Conservation (phyloP, 1,139 yeast species). For the Zhuliangozyma blackwelliae region DNA sequence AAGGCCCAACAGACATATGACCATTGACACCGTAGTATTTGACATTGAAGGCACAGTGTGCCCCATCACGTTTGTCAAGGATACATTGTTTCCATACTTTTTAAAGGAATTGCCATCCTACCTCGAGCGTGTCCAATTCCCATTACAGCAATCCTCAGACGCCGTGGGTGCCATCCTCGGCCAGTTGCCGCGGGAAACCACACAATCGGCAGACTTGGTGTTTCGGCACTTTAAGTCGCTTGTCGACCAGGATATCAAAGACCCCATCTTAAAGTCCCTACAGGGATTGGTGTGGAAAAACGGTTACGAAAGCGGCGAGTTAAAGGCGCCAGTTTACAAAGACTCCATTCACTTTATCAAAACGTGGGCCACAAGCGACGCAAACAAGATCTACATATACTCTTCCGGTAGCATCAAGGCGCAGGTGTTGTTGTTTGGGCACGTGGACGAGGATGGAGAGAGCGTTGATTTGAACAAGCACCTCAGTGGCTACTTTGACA, state of each 20-base stretch:
- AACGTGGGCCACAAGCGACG: slow-evolving; percentile 18
- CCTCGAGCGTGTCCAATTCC: slow-evolving; percentile 12
- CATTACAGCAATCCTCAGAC: slow-evolving; percentile 5
- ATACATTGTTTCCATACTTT: slow-evolving; percentile 54
- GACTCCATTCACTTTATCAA: slow-evolving; percentile 67
- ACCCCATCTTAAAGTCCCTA: slow-evolving; percentile 67
- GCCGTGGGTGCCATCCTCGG: slow-evolving; percentile 28
- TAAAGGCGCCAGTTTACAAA: slow-evolving; percentile 69
- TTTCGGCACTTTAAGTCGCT: slow-evolving; percentile 48
- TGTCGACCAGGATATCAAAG: slow-evolving; percentile 70
- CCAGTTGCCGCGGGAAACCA: slow-evolving; percentile 41
- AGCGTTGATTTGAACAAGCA: slow-evolving; percentile 48
- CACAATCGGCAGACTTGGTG: slow-evolving; percentile 22
- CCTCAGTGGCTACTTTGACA: slow-evolving; percentile 74
- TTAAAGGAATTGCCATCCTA: slow-evolving; percentile 25
- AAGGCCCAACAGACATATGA: no score
- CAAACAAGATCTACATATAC: slow-evolving; percentile 57
- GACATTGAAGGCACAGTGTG: slow-evolving; percentile 94
- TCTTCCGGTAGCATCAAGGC: slow-evolving; percentile 92
- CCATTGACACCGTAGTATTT: slow-evolving; percentile 32
- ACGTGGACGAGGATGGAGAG: slow-evolving; percentile 40
- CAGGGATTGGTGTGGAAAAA: slow-evolving; percentile 83
- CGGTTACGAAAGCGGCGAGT: slow-evolving; percentile 72
- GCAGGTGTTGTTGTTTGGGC: slow-evolving; percentile 69
- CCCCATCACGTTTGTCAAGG: slow-evolving; percentile 84